These are phyloP conservation scores for Takashimella koratensis DNA, from an alignment of 1,284 basidiomycete species.

Conservation along the genomic window DNA sequence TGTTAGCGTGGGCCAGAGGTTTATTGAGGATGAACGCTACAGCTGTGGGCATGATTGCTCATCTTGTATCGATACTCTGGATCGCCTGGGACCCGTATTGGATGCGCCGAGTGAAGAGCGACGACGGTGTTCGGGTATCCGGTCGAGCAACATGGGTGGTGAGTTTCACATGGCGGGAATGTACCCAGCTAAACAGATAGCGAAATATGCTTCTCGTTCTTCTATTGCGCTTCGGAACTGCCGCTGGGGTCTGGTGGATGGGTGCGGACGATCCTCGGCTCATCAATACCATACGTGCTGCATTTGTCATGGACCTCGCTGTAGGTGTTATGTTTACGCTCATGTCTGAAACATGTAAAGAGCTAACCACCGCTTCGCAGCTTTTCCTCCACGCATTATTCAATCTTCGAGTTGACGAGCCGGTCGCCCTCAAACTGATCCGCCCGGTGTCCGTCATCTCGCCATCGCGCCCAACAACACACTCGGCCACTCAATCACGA, in stretches of 20 bases:
- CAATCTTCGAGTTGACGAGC: constrained; percentile 18
- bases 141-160: constrained; percentile 36
- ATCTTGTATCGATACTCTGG: constrained; percentile 36
- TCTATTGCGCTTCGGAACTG: constrained; percentile 1
- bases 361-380: constrained; percentile 6
- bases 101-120: constrained; percentile 15
- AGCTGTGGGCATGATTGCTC: too few relatives aligned
- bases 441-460: constrained; percentile 16
- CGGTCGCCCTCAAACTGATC: constrained; percentile 24
- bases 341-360: background rate
- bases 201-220: constrained; percentile 21
- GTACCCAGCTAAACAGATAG: constrained; percentile 1
- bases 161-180: too few relatives aligned
- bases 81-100: constrained; percentile 44
- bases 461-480: constrained; percentile 3
- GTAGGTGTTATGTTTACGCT: constrained; percentile 10
- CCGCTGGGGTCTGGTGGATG: background rate
- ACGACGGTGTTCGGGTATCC: constrained; percentile 9
- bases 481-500: constrained; percentile 1
- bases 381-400: constrained; percentile 20
- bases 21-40: too few relatives aligned
- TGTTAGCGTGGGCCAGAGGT: too few relatives aligned
- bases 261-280: background rate
- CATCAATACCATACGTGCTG: background rate
- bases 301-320: constrained; percentile 13